Percentiles rank a stretch among this genome's conserved stretches.
Conservation (phyloP, 257 asterid genomes). For the Galeopsis tetrahit region DNA sequence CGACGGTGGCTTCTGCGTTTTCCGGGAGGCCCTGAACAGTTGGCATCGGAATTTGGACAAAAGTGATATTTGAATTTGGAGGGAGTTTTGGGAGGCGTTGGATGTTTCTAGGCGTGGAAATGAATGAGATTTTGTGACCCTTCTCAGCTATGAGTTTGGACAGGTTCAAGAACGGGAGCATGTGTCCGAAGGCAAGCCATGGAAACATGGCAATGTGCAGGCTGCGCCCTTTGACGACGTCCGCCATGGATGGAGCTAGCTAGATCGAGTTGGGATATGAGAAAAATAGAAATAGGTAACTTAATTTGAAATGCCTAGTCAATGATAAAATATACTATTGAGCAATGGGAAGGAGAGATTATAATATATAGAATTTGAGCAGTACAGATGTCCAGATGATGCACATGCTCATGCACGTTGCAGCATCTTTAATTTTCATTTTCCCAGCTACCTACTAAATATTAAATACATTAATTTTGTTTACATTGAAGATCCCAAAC, state of each 20-base stretch:
- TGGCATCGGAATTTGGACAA: constrained; percentile 52
- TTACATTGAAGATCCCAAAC: no score
- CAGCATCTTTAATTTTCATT: no score
- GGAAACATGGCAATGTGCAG: constrained; percentile 62
- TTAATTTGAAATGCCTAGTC: no score
- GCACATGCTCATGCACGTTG: no score
- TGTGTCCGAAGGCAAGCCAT: constrained; percentile 73
- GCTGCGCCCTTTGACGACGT: background rate
- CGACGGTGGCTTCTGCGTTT: constrained; percentile 39
- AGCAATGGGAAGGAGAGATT: no score
- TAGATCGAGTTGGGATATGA: no score
- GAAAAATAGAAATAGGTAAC: no score
- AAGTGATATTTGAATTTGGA: constrained; percentile 32
- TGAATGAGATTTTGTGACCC: constrained; percentile 55
- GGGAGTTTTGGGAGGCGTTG: constrained; percentile 62
- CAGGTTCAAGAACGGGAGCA: constrained; percentile 56
- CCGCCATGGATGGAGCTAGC: constrained; percentile 13
- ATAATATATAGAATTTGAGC: no score
- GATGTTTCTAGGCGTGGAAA: constrained; percentile 59
- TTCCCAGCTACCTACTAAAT: no score
- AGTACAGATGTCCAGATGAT: no score
- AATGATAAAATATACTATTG: no score
- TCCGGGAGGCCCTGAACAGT: constrained; percentile 30
- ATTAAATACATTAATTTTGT: no score
- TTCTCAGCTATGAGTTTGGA: constrained; percentile 52